Percentiles rank a stretch among this genome's conserved stretches.
Conservation (phyloP, 495 filamentous ascomycete genomes). For the Niebla homalea region DNA sequence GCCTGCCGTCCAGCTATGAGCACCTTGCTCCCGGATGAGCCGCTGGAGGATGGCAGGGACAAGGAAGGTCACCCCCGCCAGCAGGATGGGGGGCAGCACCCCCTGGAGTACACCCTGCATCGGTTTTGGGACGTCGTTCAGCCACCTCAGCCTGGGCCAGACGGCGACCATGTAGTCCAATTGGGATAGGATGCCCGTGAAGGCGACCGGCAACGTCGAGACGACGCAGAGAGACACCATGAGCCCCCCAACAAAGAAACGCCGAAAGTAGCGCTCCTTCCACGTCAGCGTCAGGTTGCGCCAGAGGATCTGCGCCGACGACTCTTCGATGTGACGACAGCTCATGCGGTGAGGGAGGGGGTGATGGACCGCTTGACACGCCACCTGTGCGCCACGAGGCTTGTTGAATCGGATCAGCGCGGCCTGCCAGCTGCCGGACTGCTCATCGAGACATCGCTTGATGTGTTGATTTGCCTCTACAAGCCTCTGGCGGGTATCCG, state of each 20-base stretch:
- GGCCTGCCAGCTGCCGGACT: neutral
- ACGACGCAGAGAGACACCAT: neutral
- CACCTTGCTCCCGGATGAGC: neutral
- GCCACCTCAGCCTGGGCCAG: neutral
- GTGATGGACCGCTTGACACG: neutral
- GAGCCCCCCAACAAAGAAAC: neutral
- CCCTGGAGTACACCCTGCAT: neutral
- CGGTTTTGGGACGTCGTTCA: neutral
- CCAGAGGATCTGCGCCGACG: neutral
- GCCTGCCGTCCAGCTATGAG: neutral
- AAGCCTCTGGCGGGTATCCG: neutral
- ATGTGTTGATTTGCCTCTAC: neutral
- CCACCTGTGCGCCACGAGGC: neutral
- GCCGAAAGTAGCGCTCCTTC: neutral
- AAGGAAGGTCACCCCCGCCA: neutral
- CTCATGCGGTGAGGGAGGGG: neutral
- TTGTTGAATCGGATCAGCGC: neutral
- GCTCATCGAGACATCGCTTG: neutral
- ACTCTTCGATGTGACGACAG: neutral
- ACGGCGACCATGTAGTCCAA: neutral
- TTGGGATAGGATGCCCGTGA: neutral
- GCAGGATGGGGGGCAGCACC: neutral
- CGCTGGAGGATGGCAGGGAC: neutral
- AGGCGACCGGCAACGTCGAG: neutral
- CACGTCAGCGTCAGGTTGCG: too few relatives aligned